phyloP scores from a whole-genome alignment of 1,284 basidiomycete species.

The Papiliotrema laurentii region DNA sequence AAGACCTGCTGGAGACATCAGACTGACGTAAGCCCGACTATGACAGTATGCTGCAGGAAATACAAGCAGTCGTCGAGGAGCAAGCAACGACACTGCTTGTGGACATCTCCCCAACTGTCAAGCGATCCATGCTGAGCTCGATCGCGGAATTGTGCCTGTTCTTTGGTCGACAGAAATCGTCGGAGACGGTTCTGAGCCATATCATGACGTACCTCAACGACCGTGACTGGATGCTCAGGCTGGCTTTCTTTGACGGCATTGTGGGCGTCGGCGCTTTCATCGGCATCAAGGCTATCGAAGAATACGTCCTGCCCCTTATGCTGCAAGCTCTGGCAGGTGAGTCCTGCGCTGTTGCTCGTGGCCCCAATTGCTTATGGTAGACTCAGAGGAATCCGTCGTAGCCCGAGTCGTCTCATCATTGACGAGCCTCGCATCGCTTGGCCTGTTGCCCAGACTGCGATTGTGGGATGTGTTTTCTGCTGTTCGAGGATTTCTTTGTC shows the following conservation, averaged over 20 bases:
- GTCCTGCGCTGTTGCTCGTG: conserved; percentile 23
- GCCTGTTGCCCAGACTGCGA: conserved; percentile 83
- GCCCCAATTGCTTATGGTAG: conserved; percentile 49
- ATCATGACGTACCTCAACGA: conserved; percentile 99
- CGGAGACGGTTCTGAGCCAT: conserved; percentile 90
- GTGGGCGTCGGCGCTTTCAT: conserved; percentile 91
- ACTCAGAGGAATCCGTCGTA: conserved; percentile 91
- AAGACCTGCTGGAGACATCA: conserved; percentile 10
- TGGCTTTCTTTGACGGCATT: conserved; percentile 92
- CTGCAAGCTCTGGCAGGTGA: conserved; percentile 82
- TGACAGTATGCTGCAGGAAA: conserved; percentile 75
- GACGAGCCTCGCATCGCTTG: conserved; percentile 77
- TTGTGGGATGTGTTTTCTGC: conserved; percentile 90
- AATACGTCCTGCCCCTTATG: conserved; percentile 87
- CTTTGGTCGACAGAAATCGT: conserved; percentile 85
- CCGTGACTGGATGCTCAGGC: conserved; percentile 82
- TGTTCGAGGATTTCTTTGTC: conserved; percentile 82
- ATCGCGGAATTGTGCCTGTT: conserved; percentile 88
- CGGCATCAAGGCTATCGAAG: conserved; percentile 68
- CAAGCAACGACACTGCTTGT: conserved; percentile 69
- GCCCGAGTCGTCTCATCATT: conserved; percentile 79
- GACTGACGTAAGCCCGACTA: conserved; percentile 63
- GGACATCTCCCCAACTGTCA: conserved; percentile 54
- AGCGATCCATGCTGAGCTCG: conserved; percentile 59
- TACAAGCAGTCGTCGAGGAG: conserved; percentile 82